Evolutionary conservation across 768 basidiomycete genomes (phyloP), one percentile per base, ranked within the genome.

Genomic region (Tricholoma hemisulphureum): DNA sequence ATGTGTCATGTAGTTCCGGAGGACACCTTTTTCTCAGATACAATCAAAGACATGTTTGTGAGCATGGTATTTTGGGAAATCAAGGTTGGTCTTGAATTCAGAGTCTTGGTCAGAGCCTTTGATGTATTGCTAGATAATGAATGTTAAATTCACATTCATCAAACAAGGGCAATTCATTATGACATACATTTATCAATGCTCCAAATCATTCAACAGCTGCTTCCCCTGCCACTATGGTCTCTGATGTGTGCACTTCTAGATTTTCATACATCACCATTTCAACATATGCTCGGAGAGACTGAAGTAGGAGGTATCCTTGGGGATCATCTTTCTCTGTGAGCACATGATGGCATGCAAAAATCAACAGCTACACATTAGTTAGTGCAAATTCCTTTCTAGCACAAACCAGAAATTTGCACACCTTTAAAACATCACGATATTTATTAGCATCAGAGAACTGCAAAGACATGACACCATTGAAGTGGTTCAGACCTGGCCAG

Each of bases 21-120:
- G 63, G 0, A 56, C 70, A 9, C 75, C 76, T 29, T 77, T 77
- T 0, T 2, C 18, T 26, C 46, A 18, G 10, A 79, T 76, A 35
- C 77, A 68, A 2, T 55, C 53, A 23, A 75, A 66, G 0, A 72
- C 45, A 51, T 79, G 75, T 2, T 61, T 54, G 41, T 73, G 71
- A 2, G 65, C 58, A 35, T 79, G 77, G 0, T 56, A 50, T 57
- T 78, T 78, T 0, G 71, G 73, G 46, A 76, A 76, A 23, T 74
- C 55, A 70, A 71, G 75, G n/a, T 67, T 63, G 71, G 69, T 45
- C 21, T 43, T 43, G 11, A 21, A 20, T 8, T 43, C 41, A 10
- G 21, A 20, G 23, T 43, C 41, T 43, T 43, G 20, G 23, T n/a
- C 41, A 18, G n/a, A n/a, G 16, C 4, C 18, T 13, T 16, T n/a